Percentiles rank a stretch among this genome's conserved stretches.
Evolutionary conservation across 2,329 filamentous ascomycete species (phyloP).

Genomic region (Allantophomopsis lycopodina): DNA sequence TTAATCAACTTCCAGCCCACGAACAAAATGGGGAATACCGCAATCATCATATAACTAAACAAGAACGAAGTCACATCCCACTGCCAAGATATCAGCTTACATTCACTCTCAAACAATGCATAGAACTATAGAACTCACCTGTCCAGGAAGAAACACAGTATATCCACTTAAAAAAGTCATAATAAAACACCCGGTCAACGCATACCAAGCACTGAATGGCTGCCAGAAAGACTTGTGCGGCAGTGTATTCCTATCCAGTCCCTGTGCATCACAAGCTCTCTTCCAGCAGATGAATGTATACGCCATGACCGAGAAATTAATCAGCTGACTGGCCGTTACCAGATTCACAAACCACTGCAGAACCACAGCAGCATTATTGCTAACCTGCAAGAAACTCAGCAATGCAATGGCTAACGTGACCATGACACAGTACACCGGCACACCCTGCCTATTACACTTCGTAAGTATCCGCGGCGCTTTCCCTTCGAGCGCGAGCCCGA

Average conservation of each 20-base stretch:
- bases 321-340: conserved; percentile 35
- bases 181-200: conserved; percentile 33
- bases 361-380: conserved; percentile 38
- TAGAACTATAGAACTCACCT: neutral
- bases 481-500: conserved; percentile 33
- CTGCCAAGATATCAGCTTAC: neutral
- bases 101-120: neutral
- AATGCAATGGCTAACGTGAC: conserved; percentile 42
- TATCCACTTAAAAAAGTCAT: conserved; percentile 51
- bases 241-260: conserved; percentile 24
- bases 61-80: conserved; percentile 49
- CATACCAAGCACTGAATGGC: conserved; percentile 40
- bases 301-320: conserved; percentile 37
- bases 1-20: conserved; percentile 46
- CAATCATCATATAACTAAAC: conserved; percentile 45
- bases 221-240: conserved; percentile 39
- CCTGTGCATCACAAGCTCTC: conserved; percentile 30
- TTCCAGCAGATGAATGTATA: conserved; percentile 45
- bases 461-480: conserved; percentile 32
- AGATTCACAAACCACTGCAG: conserved; percentile 49
- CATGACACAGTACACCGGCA: conserved; percentile 46
- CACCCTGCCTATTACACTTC: conserved; percentile 33
- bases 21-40: conserved; percentile 43
- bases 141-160: conserved; percentile 39
- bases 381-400: conserved; percentile 47